A percentile compares a stretch with the other conserved stretches of the same genome.
phyloP scores from a whole-genome alignment of 225 moss, liverwort and hornwort species.

The Straminergon stramineum region DNA sequence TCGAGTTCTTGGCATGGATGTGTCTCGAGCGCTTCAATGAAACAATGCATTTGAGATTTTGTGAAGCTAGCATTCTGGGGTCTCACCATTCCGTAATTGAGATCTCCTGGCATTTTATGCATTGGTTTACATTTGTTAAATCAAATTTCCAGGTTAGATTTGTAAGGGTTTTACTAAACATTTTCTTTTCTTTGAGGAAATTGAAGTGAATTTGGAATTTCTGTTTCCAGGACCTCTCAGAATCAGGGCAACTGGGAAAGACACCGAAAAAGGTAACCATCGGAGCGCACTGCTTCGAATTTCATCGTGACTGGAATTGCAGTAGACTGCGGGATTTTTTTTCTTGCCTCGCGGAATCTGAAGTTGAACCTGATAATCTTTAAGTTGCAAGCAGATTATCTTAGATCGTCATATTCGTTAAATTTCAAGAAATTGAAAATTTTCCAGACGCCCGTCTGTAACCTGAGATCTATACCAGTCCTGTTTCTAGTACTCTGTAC shows the following conservation, averaged over 20 bases:
- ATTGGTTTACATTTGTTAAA: background rate
- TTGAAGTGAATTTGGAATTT: background rate
- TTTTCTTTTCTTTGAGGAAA: background rate
- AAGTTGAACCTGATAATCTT: background rate
- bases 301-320: background rate
- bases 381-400: background rate
- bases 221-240: slow-evolving; percentile 28
- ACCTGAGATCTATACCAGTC: background rate
- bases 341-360: background rate
- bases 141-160: background rate
- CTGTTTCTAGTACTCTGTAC: background rate
- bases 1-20: background rate
- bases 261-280: slow-evolving; percentile 33
- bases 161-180: background rate
- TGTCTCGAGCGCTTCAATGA: background rate
- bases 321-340: background rate
- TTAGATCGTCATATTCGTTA: background rate
- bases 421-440: background rate
- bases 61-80: background rate
- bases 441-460: background rate
- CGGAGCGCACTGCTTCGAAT: background rate
- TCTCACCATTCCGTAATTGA: background rate
- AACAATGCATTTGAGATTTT: background rate
- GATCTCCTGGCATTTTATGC: background rate
- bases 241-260: slow-evolving; percentile 59